Evolutionary conservation across 768 basidiomycete species (phyloP).

Genomic region (Udeniomyces megalosporus): DNA sequence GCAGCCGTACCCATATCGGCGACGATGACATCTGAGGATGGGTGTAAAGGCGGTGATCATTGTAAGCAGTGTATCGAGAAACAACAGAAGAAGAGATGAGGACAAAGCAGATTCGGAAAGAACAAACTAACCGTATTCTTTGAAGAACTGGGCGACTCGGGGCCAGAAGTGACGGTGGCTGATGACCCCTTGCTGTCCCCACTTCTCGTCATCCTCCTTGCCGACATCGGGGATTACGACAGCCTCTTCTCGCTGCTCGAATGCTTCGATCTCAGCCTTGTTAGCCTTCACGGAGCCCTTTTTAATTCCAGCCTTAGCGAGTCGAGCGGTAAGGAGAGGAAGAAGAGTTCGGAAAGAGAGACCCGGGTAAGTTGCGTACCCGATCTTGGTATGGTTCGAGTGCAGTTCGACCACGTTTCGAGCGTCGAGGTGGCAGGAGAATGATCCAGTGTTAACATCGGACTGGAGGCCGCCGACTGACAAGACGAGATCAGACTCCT

Average conservation of each 20-base stretch:
- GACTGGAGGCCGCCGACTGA: conserved; percentile 45
- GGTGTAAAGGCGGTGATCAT: no score
- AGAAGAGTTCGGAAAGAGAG: conserved; percentile 26
- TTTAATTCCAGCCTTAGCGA: conserved; percentile 4
- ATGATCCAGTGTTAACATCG: conserved; percentile 66
- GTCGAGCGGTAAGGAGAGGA: conserved; percentile 23
- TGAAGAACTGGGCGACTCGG: conserved; percentile 54
- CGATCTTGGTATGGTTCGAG: conserved; percentile 41
- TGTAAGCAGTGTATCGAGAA: no score
- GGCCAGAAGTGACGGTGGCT: conserved; percentile 77
- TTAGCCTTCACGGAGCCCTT: conserved; percentile 21
- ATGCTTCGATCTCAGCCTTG: neutral
- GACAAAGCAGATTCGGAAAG: no score
- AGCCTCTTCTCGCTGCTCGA: conserved; percentile 3
- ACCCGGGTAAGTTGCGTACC: conserved; percentile 18
- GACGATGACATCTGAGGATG: conserved; percentile 54
- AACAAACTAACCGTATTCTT: conserved; percentile 26
- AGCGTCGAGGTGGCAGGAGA: conserved; percentile 1
- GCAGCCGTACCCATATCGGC: conserved; percentile 62
- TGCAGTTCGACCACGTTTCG: conserved; percentile 40
- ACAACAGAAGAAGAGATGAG: no score
- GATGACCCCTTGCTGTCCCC: conserved; percentile 34
- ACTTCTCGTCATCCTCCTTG: conserved; percentile 29
- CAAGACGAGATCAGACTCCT: conserved; percentile 56
- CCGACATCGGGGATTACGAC: conserved; percentile 19